phyloP scores from a whole-genome alignment of 768 basidiomycete genomes.

The Candolleomyces aberdarensis region DNA sequence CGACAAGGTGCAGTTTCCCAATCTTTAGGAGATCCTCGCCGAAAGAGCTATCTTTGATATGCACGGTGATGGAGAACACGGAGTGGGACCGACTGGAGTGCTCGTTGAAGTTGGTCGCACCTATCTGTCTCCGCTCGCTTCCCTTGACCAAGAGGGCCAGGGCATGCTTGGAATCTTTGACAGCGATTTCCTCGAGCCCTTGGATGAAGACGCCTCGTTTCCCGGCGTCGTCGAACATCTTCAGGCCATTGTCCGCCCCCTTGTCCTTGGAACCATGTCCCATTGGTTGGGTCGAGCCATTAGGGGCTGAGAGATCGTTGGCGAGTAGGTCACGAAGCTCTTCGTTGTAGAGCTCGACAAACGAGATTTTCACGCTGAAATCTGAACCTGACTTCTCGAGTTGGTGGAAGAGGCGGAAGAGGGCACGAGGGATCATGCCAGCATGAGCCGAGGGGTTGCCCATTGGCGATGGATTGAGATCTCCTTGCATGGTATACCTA shows the following conservation, averaged over 20 bases:
- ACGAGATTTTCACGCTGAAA: slow-evolving; percentile 91
- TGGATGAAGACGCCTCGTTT: slow-evolving; percentile 92
- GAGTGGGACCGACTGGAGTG: slow-evolving; percentile 97
- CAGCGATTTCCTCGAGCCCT: slow-evolving; percentile 86
- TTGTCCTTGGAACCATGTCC: slow-evolving; percentile 61
- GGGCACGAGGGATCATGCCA: slow-evolving; percentile 92
- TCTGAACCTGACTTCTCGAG: slow-evolving; percentile 77
- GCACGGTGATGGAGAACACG: slow-evolving; percentile 94
- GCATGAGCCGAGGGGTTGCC: slow-evolving; percentile 87
- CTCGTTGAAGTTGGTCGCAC: slow-evolving; percentile 96
- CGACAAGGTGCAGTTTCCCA: slow-evolving; percentile 96
- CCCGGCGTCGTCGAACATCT: slow-evolving; percentile 85
- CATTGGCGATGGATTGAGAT: slow-evolving; percentile 76
- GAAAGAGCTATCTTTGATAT: slow-evolving; percentile 79
- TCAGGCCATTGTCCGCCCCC: slow-evolving; percentile 51
- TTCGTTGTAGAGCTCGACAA: slow-evolving; percentile 96
- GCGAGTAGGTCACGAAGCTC: slow-evolving; percentile 93
- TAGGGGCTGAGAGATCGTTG: slow-evolving; percentile 68
- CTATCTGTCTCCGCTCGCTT: slow-evolving; percentile 87
- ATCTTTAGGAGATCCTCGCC: slow-evolving; percentile 90
- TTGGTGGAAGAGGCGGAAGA: slow-evolving; percentile 88
- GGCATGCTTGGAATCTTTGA: slow-evolving; percentile 81
- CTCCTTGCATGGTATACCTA: slow-evolving; percentile 97
- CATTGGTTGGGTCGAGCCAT: slow-evolving; percentile 74
- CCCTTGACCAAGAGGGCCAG: slow-evolving; percentile 84